These are phyloP conservation scores for Didymella segeticola DNA, from an alignment of 2,329 filamentous ascomycete genomes.

Conservation along the genomic window DNA sequence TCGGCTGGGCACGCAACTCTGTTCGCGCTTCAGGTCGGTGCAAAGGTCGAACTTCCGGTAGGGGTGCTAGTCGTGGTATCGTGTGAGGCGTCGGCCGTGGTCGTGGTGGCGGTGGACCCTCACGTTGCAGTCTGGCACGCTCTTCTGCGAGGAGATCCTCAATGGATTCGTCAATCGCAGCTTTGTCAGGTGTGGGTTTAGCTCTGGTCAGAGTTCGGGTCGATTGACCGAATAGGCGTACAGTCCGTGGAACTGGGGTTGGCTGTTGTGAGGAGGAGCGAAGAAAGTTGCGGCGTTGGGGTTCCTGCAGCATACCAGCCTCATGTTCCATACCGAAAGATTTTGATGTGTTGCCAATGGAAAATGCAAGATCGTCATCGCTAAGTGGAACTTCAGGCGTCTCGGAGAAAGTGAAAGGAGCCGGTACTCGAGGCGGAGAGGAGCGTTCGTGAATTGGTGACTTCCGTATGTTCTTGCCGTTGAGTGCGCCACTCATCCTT, in stretches of 20 bases:
- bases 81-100: not conserved
- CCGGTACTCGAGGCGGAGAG: not conserved
- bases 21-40: not conserved
- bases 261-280: conserved; percentile 15
- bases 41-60: not conserved
- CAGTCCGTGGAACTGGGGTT: not conserved
- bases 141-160: conserved; percentile 27
- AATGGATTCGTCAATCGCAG: conserved; percentile 17
- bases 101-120: conserved; percentile 19
- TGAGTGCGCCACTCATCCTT: conserved; percentile 20
- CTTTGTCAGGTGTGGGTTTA: conserved; percentile 6
- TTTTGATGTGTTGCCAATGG: conserved; percentile 39
- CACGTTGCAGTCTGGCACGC: conserved; percentile 23
- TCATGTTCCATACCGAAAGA: conserved; percentile 45
- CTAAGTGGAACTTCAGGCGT: conserved; percentile 29
- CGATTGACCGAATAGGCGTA: not conserved
- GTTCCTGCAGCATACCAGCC: conserved; percentile 36
- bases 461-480: conserved; percentile 9
- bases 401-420: conserved; percentile 12
- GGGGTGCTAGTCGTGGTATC: not conserved
- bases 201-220: not conserved
- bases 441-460: conserved; percentile 19
- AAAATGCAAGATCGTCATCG: conserved; percentile 30
- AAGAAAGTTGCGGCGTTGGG: not conserved
- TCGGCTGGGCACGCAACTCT: not conserved